phyloP scores from a whole-genome alignment of 2,329 filamentous ascomycete species.

The Botrytis medusae region DNA sequence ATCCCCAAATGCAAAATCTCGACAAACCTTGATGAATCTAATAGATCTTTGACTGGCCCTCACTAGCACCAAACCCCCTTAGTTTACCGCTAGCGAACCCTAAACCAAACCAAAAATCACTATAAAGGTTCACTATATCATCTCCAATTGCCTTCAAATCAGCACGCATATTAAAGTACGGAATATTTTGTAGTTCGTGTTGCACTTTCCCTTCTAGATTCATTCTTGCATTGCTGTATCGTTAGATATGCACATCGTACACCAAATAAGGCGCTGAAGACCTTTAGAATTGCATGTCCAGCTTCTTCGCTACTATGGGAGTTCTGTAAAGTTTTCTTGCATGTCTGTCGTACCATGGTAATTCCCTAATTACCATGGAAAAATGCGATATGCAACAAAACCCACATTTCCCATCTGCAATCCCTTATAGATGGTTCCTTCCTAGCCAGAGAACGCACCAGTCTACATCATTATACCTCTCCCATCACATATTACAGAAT shows the following conservation, averaged over 20 bases:
- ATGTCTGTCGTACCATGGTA: not conserved
- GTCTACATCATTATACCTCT: not conserved
- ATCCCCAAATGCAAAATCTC: not conserved
- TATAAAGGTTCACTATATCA: not conserved
- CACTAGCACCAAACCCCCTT: not conserved
- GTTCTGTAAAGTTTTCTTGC: not conserved
- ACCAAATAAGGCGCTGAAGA: not conserved
- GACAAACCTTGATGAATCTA: not conserved
- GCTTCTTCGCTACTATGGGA: not conserved
- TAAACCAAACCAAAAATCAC: not conserved
- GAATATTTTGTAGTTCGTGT: not conserved
- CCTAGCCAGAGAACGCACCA: not conserved
- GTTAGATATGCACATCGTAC: not conserved
- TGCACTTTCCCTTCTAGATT: not conserved
- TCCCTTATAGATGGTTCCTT: not conserved
- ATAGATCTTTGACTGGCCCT: too few relatives aligned
- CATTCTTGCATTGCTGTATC: not conserved
- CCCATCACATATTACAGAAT: not conserved
- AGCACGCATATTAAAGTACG: not conserved
- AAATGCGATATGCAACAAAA: not conserved
- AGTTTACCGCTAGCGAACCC: not conserved
- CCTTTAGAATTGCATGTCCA: not conserved
- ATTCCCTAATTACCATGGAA: not conserved
- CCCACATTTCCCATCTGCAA: not conserved
- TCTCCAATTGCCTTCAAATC: not conserved